These are phyloP conservation scores for Musa beccarii DNA, from an alignment of 176 grass and related monocot genomes.

Conservation along the genomic window DNA sequence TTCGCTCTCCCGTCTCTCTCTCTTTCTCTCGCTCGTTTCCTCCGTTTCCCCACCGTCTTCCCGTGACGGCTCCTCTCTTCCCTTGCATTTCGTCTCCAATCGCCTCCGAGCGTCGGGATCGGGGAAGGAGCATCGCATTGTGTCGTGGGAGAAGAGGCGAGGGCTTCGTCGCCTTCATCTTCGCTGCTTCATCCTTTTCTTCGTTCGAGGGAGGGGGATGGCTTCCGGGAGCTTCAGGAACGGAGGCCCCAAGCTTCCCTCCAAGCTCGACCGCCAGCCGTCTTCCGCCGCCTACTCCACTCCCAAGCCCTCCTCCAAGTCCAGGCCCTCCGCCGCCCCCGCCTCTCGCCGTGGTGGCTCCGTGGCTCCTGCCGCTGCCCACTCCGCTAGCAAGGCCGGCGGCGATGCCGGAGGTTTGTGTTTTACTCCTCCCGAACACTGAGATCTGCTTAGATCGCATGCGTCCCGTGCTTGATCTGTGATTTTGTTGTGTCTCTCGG, in stretches of 20 bases:
- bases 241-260: conserved; percentile 37
- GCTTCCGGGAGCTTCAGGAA: conserved; percentile 30
- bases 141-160: no score
- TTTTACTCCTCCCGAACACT: background rate
- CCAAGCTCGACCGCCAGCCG: conserved; percentile 55
- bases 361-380: conserved; percentile 37
- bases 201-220: background rate
- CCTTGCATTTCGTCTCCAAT: background rate
- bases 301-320: conserved; percentile 67
- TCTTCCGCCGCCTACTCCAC: conserved; percentile 33
- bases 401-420: conserved; percentile 61
- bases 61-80: background rate
- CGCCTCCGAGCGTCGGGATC: background rate
- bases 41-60: background rate
- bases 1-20: background rate
- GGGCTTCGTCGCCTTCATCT: no score
- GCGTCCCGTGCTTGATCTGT: conserved; percentile 26
- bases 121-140: background rate
- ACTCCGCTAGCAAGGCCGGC: conserved; percentile 28
- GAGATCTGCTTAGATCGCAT: background rate
- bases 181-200: background rate
- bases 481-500: background rate
- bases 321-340: conserved; percentile 33
- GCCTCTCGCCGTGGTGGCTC: conserved; percentile 49
- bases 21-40: background rate